Evolutionary conservation across 1,284 basidiomycete species (phyloP).

Genomic region (Xerocomus nothofagi): DNA sequence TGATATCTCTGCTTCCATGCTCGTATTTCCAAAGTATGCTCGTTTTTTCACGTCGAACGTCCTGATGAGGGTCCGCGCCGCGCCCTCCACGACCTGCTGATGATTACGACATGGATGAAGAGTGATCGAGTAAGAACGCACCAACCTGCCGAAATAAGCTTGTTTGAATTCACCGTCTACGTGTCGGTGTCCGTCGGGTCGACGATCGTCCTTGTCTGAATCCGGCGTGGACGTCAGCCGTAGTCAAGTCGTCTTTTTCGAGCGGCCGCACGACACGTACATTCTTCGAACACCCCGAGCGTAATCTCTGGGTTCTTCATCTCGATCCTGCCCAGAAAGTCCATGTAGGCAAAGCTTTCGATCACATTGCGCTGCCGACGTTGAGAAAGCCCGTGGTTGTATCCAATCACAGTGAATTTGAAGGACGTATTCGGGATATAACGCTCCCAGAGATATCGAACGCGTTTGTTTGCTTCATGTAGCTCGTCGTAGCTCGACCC

Average conservation of each 20-base stretch:
- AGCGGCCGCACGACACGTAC: constrained; percentile 45
- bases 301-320: constrained; percentile 82
- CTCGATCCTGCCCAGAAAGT: constrained; percentile 78
- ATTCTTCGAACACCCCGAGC: constrained; percentile 89
- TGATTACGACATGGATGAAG: background rate
- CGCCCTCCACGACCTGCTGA: constrained; percentile 66
- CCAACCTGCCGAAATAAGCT: constrained; percentile 84
- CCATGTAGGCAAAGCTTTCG: constrained; percentile 86
- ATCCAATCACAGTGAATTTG: constrained; percentile 77
- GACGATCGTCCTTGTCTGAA: constrained; percentile 51
- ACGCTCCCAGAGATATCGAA: constrained; percentile 54
- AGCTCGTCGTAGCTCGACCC: constrained; percentile 69
- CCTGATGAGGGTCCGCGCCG: constrained; percentile 66
- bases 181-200: constrained; percentile 49
- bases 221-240: background rate
- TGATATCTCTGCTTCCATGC: constrained; percentile 96
- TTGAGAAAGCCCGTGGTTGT: constrained; percentile 75
- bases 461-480: constrained; percentile 56
- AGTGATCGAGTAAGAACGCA: constrained; percentile 45
- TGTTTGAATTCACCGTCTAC: constrained; percentile 68
- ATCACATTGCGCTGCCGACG: constrained; percentile 68
- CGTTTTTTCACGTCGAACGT: constrained; percentile 90
- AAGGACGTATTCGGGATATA: constrained; percentile 72
- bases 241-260: background rate
- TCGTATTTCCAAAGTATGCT: constrained; percentile 92